Evolutionary conservation across 805 yeast species (phyloP), one percentile per base, ranked within the genome.

Genomic region (Sugiyamaella mastotermitis): DNA sequence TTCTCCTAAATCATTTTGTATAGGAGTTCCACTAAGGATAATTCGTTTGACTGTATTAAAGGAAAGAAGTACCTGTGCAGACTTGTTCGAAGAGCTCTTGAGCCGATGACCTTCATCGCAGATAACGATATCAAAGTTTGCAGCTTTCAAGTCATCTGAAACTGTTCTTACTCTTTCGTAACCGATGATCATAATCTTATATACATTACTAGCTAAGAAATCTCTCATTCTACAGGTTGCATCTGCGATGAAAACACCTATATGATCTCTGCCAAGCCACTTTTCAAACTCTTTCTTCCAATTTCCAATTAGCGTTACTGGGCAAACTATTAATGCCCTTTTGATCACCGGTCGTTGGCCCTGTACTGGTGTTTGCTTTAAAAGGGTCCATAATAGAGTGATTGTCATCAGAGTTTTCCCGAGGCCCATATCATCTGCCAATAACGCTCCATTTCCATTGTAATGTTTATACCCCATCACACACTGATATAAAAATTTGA

Each of bases 401-500:
- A 92, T 90, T 0, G 96, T 76, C 74, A 80, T 88, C 29, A 92
- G 60, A 0, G 97, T 88, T 52, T 83, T 83, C 2, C 96, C 96
- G 13, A 92, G 65, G 0, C 98, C 98, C 98, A 92, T 92, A 51
- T 90, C 97, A 59, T 92, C 98, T 0, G 98, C 98, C 30, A 92
- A 59, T 4, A 92, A 61, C 2, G 90, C 88, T 0, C 98, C 97
- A 30, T 61, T 49, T 2, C 65, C 63, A 9, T 46, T 35, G 15
- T 60, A 60, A 3, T 68, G 70, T 18, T 72, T 62, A 36, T 72
- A 61, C 0, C 94, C 94, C 80, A 82, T 74, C 1, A 88, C 72
- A 49, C 95, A 84, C 40, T 83, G 81, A 55, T 85, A 85, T 49
- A 92, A 62, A 52, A 92, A 92, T 37, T 62, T 57, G 0, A 90